Conservation (phyloP, 1,284 basidiomycete genomes). For the Puccinia hordei region DNA sequence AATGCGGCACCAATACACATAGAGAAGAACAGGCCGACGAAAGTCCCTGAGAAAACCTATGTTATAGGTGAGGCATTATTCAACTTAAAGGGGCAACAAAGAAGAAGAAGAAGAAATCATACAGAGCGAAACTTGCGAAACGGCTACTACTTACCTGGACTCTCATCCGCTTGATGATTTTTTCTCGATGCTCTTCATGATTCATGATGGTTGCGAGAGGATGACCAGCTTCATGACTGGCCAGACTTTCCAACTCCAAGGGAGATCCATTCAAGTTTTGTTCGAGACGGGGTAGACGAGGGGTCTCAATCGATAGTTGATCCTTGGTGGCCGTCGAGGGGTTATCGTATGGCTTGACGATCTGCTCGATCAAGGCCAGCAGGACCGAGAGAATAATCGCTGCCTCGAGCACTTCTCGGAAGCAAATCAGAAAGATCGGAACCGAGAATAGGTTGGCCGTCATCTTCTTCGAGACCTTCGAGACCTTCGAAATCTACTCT, state of each 20-base stretch:
- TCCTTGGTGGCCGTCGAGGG: conserved; percentile 47
- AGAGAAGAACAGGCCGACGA: conserved; percentile 73
- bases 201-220: background rate
- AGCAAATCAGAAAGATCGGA: conserved; percentile 74
- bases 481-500: no score
- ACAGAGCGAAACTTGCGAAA: background rate
- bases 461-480: no score
- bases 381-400: conserved; percentile 84
- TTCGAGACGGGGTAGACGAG: conserved; percentile 42
- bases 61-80: conserved; percentile 31
- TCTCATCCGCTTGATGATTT: conserved; percentile 45
- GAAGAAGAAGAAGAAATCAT: background rate
- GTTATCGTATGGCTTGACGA: conserved; percentile 58
- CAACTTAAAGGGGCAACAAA: conserved; percentile 48
- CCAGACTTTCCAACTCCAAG: conserved; percentile 26
- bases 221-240: conserved; percentile 24
- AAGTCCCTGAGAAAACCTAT: conserved; percentile 80
- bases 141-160: conserved; percentile 24
- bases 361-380: conserved; percentile 78
- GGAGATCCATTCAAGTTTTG: conserved; percentile 16
- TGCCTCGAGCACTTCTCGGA: conserved; percentile 84
- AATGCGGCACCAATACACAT: conserved; percentile 67
- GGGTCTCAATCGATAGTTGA: conserved; percentile 47
- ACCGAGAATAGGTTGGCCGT: conserved; percentile 40
- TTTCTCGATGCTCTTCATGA: conserved; percentile 3